Conservation (phyloP, 805 yeast genomes). For the Nakazawaea pomicola region DNA sequence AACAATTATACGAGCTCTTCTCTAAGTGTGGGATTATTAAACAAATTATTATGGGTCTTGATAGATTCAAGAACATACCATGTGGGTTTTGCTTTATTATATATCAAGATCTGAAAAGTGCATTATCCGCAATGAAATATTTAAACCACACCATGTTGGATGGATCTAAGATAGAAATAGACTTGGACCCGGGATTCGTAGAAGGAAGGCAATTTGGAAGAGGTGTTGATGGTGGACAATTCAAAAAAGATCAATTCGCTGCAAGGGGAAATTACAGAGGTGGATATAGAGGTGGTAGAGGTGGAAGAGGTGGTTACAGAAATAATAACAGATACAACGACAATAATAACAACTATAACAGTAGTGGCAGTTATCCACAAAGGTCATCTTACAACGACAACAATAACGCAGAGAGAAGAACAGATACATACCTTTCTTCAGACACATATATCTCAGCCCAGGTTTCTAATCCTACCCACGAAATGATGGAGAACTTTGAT, state of each 20-base stretch:
- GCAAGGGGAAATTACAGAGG: constrained; percentile 14
- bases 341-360: constrained; percentile 6
- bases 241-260: constrained; percentile 9
- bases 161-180: constrained; percentile 76
- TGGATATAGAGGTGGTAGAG: constrained; percentile 32
- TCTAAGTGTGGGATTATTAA: constrained; percentile 75
- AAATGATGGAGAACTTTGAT: background rate
- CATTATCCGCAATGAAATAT: constrained; percentile 78
- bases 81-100: constrained; percentile 96
- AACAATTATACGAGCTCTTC: constrained; percentile 85
- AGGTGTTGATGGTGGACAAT: constrained; percentile 88
- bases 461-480: background rate
- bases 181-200: constrained; percentile 91
- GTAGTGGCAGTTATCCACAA: background rate
- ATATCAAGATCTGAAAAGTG: constrained; percentile 61
- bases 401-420: constrained; percentile 1
- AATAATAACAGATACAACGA: constrained; percentile 29
- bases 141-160: constrained; percentile 80
- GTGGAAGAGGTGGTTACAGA: constrained; percentile 41
- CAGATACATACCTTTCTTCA: constrained; percentile 3
- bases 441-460: no score
- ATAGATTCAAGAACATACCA: constrained; percentile 85
- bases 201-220: constrained; percentile 97
- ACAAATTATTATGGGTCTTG: constrained; percentile 90
- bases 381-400: background rate